Conservation (phyloP, 257 asterid species). For the Scutellaria minor region DNA sequence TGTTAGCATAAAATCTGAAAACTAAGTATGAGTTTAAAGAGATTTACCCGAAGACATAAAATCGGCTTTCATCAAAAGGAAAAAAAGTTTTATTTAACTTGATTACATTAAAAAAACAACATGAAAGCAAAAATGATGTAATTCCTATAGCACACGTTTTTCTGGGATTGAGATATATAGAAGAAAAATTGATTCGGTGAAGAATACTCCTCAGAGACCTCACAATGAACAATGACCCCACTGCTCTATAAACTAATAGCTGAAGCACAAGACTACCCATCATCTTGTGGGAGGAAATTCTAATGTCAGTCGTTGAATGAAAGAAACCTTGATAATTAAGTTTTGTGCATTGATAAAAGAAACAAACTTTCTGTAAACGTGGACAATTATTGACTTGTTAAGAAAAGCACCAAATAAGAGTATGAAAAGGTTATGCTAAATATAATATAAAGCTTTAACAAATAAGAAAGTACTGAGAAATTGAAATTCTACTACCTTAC, state of each 20-base stretch:
- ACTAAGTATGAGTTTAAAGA: not conserved
- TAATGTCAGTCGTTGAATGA: conserved; percentile 22
- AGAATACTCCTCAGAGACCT: conserved; percentile 78
- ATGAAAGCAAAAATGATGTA: conserved; percentile 20
- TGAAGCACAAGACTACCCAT: conserved; percentile 96
- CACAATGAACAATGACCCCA: conserved; percentile 92
- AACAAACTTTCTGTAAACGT: conserved; percentile 48
- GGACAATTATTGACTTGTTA: conserved; percentile 52
- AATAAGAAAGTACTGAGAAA: conserved; percentile 34
- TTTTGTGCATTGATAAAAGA: not conserved
- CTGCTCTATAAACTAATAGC: conserved; percentile 87
- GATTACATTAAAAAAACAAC: not conserved
- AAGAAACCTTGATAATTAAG: conserved; percentile 22
- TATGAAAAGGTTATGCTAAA: not conserved
- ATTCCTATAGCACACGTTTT: conserved; percentile 65
- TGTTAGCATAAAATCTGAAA: not conserved
- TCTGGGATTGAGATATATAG: conserved; percentile 84
- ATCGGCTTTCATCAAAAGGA: conserved; percentile 94
- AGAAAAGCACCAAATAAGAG: not conserved
- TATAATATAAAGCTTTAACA: not conserved
- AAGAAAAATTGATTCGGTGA: conserved; percentile 95
- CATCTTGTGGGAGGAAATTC: conserved; percentile 61
- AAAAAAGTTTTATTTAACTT: not conserved
- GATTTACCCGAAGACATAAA: conserved; percentile 86
- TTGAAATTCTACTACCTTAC: conserved; percentile 85